Base-by-base conservation (phyloP, 352 stramenopile species). In the Phytopythium sindhum region DNA sequence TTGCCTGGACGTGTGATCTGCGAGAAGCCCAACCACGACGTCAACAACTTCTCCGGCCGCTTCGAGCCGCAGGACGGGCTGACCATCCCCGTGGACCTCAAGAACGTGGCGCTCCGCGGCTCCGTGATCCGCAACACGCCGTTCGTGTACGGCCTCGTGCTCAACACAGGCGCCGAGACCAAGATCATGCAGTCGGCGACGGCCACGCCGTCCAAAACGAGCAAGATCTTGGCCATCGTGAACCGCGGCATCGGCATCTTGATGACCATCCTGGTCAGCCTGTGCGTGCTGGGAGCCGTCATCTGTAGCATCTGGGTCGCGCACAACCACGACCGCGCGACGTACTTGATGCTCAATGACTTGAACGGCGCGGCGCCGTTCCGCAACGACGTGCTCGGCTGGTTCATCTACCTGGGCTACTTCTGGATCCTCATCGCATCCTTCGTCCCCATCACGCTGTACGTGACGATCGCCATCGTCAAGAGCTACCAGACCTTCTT, bases 371-470 rank as follows among this genome's bases (percentile, higher is more conserved):
- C 74, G 0, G 79, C 83, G 1, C 84, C 85, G 23, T 95, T 93
- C 70, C 81, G 75, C 26, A 77, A 90, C 53, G 82, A 92, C 42
- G 60, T 94, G 31, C 56, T 90, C 21, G 87, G 87, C 4, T 81
- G 83, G 63, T 63, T 86, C 41, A 89, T 90, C 37, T 92, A 91
- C 67, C 70, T 96, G 55, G 85, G 85, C 5, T 95, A 94, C 74
- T 96, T 87, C 68, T 96, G 86, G 85, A 93, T 95, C 66, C 75
- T 94, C 31, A 93, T 95, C 48, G 84, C 88, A 29, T 93, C 83
- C 0, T 95, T 96, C 64, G 86, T 96, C 6, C 88, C 88, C 21
- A 96, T 96, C 64, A 95, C 88, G 60, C 64, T 96, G 48, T 96
- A 96, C 70, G 88, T 96, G 48, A 93, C 84, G 11, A 89, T 96